A percentile compares a stretch with the other conserved stretches of the same genome.
These are phyloP conservation scores for Marasmius sp. DNA, from an alignment of 1,284 basidiomycete species.

Conservation along the genomic window DNA sequence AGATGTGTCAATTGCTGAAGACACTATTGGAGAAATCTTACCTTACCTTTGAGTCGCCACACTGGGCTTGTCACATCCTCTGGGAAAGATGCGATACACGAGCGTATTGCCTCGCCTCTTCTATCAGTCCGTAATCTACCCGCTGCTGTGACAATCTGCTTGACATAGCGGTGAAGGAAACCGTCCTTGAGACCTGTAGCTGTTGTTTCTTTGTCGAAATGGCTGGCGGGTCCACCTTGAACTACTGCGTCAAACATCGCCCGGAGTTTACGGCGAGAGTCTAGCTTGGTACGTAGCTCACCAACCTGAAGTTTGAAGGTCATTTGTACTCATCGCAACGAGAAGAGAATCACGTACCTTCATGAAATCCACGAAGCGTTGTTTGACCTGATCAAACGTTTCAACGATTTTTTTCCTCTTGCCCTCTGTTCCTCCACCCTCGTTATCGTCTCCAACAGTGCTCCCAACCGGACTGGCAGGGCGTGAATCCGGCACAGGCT, in stretches of 20 bases:
- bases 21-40: background rate
- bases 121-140: background rate
- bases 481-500: background rate
- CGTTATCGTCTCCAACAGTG: background rate
- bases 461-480: background rate
- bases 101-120: background rate
- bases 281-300: background rate
- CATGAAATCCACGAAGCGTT: background rate
- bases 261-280: background rate
- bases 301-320: too few relatives aligned
- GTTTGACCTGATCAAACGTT: background rate
- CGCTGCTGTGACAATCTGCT: background rate
- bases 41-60: conserved; percentile 1
- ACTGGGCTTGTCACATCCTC: conserved; percentile 8
- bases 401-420: background rate
- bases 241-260: background rate
- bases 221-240: background rate
- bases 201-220: background rate
- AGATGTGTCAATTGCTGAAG: background rate
- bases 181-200: conserved; percentile 8
- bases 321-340: too few relatives aligned
- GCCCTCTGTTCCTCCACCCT: background rate
- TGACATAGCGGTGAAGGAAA: conserved; percentile 2
- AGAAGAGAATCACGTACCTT: background rate
- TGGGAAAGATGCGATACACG: background rate